These are phyloP conservation scores for Triticum dicoccoides DNA, from an alignment of 176 grass and related monocot species.

Conservation along the genomic window DNA sequence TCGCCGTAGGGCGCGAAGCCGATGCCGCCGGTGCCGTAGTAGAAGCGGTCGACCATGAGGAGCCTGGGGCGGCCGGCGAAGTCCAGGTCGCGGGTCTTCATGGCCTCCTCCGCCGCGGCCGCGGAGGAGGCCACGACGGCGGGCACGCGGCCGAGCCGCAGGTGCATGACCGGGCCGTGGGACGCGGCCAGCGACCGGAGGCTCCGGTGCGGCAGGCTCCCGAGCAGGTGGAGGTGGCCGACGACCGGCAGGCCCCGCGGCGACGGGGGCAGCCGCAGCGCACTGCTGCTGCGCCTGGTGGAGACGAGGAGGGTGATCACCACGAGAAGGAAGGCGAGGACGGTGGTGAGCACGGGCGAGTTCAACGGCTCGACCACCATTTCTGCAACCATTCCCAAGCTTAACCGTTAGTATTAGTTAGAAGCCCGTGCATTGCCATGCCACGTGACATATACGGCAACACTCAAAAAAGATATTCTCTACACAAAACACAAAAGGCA, in stretches of 20 bases:
- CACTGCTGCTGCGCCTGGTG: neutral
- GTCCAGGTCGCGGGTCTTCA: constrained; percentile 41
- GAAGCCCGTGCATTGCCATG: neutral
- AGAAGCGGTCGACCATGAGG: constrained; percentile 22
- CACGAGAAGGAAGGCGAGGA: neutral
- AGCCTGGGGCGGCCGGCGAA: constrained; percentile 38
- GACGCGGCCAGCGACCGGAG: constrained; percentile 33
- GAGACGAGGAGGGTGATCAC: neutral
- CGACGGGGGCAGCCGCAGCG: constrained; percentile 4
- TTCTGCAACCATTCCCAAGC: neutral
- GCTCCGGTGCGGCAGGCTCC: constrained; percentile 37
- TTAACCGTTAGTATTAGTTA: no score
- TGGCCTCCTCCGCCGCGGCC: constrained; percentile 37
- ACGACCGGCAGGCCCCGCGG: constrained; percentile 30
- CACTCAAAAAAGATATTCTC: neutral
- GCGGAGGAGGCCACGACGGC: constrained; percentile 52
- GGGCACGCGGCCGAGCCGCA: constrained; percentile 41
- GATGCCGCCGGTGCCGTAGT: constrained; percentile 43
- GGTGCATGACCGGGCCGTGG: constrained; percentile 55
- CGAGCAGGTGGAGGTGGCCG: constrained; percentile 60
- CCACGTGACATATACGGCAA: neutral
- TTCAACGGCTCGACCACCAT: neutral
- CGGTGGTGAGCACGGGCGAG: neutral
- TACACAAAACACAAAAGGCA: neutral
- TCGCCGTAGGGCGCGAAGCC: constrained; percentile 60